These are phyloP conservation scores for Gymnopilus dilepis DNA, from an alignment of 768 basidiomycete species.

Conservation along the genomic window DNA sequence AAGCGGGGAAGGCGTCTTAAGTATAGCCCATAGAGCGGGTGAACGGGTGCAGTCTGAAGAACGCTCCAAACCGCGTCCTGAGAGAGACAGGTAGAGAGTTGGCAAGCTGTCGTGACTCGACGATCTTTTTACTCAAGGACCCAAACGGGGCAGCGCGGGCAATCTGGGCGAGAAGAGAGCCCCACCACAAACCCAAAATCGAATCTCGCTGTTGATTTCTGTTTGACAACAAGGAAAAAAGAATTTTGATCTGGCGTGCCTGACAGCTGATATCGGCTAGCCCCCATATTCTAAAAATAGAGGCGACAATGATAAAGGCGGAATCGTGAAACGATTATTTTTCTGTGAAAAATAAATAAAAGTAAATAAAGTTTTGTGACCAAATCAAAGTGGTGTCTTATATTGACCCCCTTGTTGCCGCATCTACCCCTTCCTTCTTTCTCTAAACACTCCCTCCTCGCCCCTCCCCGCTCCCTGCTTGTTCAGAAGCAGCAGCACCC, in stretches of 20 bases:
- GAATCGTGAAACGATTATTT: neutral
- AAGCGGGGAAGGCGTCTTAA: neutral
- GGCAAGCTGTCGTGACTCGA: neutral
- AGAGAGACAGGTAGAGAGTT: neutral
- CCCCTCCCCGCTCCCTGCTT: slow-evolving; percentile 6
- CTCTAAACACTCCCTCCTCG: slow-evolving; percentile 1
- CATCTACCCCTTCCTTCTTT: neutral
- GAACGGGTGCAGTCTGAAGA: neutral
- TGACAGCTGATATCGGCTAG: slow-evolving; percentile 10
- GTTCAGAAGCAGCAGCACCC: slow-evolving; percentile 5
- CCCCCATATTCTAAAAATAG: neutral
- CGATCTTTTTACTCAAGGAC: neutral
- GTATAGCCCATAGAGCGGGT: neutral
- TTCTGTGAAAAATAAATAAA: neutral
- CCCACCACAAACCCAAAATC: neutral
- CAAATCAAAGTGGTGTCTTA: neutral
- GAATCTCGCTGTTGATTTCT: neutral
- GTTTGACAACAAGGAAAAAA: slow-evolving; percentile 4
- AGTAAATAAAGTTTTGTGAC: neutral
- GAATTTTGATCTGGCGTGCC: slow-evolving; percentile 4
- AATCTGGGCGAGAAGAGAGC: slow-evolving; percentile 1
- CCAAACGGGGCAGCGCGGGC: slow-evolving; percentile 6
- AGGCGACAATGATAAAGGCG: neutral
- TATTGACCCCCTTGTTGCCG: slow-evolving; percentile 8
- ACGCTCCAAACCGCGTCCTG: neutral